Evolutionary conservation across 257 asterid genomes (phyloP), one percentile per base, ranked within the genome.

Genomic region (Cynanchum wilfordii): DNA sequence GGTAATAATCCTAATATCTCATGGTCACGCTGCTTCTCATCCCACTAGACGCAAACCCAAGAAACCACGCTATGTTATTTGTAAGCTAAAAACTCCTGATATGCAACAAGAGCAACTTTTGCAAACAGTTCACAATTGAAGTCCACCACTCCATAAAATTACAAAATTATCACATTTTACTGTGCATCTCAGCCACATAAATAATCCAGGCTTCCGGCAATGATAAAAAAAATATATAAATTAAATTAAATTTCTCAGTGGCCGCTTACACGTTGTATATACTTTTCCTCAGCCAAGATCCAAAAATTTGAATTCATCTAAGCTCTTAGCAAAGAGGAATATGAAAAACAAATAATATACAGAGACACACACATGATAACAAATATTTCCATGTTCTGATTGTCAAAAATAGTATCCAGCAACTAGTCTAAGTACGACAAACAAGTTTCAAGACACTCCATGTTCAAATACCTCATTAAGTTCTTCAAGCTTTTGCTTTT

Each of bases 401-500:
- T n/a, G 20, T 33, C 10, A 27, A 50, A 49, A 7, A 62, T 33
- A 29, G 49, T 20, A 20, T 69, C 73, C 3, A 2, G 52, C 55
- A 73, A 70, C 64, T 24, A 42, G 64, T 7, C 20, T 54, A 33
- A 72, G 69, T 38, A 51, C 4, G 29, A 50, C 36, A 51, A 51
- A 62, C 11, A n/a, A 22, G 76, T 77, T 44, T 20, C 29, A 54
- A 62, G 40, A 55, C 38, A 78, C n/a, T 65, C 71, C 78, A 78
- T 77, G 81, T 74, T 78, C 79, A 79, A 73, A 57, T 80, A 95
- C 99, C 99, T 95, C 96, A 71, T 83, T 85, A 73, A 92, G 94
- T 82, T 92, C 99, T 44, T 90, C 93, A 70, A 84, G 79, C 79
- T 92, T 92, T 83, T 86, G 90, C 87, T 84, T 89, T 84, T 81